Percentiles rank a stretch among this genome's conserved stretches.
Conservation (phyloP, 2,329 filamentous ascomycete genomes). For the Ascomycota sp. region DNA sequence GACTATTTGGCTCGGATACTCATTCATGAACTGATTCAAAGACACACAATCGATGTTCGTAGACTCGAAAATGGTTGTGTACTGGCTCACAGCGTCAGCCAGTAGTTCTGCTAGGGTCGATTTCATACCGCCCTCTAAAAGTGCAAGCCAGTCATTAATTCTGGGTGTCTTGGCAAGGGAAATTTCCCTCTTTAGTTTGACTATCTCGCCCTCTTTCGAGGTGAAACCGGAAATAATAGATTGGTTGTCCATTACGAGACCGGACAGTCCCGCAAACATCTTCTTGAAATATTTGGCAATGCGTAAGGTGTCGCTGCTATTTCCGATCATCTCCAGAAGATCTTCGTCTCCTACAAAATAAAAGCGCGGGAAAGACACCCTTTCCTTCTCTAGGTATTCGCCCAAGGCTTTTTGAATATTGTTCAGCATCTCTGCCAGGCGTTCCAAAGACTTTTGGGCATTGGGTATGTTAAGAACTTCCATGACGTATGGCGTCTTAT, state of each 20-base stretch:
- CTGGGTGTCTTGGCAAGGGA: constrained; percentile 82
- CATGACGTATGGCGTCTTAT: constrained; percentile 85
- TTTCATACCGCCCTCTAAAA: constrained; percentile 87
- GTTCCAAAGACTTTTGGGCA: constrained; percentile 87
- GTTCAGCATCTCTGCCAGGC: constrained; percentile 88
- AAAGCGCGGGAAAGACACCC: constrained; percentile 93
- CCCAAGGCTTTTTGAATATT: constrained; percentile 98
- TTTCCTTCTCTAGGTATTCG: constrained; percentile 94
- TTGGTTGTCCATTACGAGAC: constrained; percentile 79
- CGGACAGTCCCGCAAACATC: constrained; percentile 95
- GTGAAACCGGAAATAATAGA: constrained; percentile 77
- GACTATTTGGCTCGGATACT: constrained; percentile 83
- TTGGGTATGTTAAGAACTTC: constrained; percentile 92
- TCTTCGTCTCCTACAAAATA: constrained; percentile 99
- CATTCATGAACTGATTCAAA: constrained; percentile 61
- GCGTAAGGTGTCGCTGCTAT: constrained; percentile 89
- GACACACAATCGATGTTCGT: constrained; percentile 47
- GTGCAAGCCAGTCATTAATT: constrained; percentile 97
- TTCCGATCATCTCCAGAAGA: constrained; percentile 94
- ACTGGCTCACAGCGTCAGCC: constrained; percentile 67
- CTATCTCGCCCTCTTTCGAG: constrained; percentile 84
- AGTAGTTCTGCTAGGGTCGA: constrained; percentile 77
- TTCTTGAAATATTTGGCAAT: constrained; percentile 99
- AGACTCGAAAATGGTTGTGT: constrained; percentile 56
- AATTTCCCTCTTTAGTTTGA: constrained; percentile 75